Evolutionary conservation across 1,139 yeast species (phyloP), one percentile per base, ranked within the genome.

Genomic region (Yamadazyma blattariae): DNA sequence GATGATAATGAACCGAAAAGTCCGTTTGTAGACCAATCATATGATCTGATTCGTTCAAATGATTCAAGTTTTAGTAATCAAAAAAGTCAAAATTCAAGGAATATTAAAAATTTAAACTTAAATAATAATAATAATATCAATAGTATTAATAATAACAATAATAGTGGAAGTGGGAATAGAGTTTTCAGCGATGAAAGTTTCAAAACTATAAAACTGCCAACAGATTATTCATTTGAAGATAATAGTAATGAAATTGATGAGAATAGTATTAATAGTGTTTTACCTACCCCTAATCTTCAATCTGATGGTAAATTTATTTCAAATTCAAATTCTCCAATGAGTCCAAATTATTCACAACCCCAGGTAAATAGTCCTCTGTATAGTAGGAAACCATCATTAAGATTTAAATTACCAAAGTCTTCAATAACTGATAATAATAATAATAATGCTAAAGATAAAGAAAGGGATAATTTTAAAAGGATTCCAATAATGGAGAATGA

Each of bases 261-360:
- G 25, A 25, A 27, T 19, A 30, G 39, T 38, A 36, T 48, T 9
- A 21, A 33, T 18, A 40, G 44, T 35, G 57, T 51, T 13, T 30
- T 54, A 32, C 64, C 67, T 1, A 61, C 65, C 1, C 67, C 66
- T 11, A 57, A 53, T 26, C 27, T 61, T 14, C 49, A 50, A 21
- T 42, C 47, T 4, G 55, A 47, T 24, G 20, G 14, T 4, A 36
- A 29, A 16, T 36, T 36, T 27, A 12, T 7, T 12, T 45, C 47
- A 31, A 41, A 47, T 14, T 42, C 47, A 3, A 45, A 45, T 13
- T 5, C 5, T 5, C 5, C 7, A 5, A 5, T 7, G 7, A 5
- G 5, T 17, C 19, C 19, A 17, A 17, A 17, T 17, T 5, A 5
- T 17, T 5, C 5, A 17, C n/a, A n/a, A n/a, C n/a, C n/a, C n/a